Percentiles rank a stretch among this genome's conserved stretches.
Evolutionary conservation across 2,329 filamentous ascomycete genomes (phyloP).

Genomic region (Coleophoma crateriformis): DNA sequence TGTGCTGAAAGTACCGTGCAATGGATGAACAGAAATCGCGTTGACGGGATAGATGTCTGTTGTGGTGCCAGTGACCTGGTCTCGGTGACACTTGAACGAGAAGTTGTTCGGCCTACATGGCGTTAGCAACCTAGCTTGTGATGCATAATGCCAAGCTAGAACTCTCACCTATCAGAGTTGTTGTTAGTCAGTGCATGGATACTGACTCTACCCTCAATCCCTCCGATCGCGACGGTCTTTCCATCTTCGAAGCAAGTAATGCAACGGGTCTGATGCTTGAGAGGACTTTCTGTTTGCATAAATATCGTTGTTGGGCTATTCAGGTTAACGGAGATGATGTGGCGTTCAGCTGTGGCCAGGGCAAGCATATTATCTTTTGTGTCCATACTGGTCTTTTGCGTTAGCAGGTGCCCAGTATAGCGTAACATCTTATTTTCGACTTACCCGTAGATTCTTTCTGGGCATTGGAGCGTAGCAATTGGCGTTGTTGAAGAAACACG

Average conservation of each 20-base stretch:
- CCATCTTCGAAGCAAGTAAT: slow-evolving; percentile 85
- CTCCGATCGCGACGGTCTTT: slow-evolving; percentile 83
- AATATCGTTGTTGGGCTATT: slow-evolving; percentile 81
- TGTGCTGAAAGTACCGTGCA: slow-evolving; percentile 85
- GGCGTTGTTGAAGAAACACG: slow-evolving; percentile 48
- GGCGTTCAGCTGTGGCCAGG: slow-evolving; percentile 83
- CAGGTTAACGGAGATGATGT: slow-evolving; percentile 89
- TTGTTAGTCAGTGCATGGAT: neutral
- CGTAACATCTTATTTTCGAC: too few species aligned
- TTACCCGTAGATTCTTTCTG: slow-evolving; percentile 67
- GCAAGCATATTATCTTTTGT: slow-evolving; percentile 81
- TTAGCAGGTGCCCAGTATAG: too few species aligned
- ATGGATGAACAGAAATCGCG: slow-evolving; percentile 92
- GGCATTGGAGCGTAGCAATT: slow-evolving; percentile 55
- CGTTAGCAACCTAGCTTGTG: too few species aligned
- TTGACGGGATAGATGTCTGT: slow-evolving; percentile 76
- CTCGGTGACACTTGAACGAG: slow-evolving; percentile 96
- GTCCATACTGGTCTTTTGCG: slow-evolving; percentile 56
- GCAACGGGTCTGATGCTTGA: slow-evolving; percentile 93
- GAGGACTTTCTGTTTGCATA: slow-evolving; percentile 85
- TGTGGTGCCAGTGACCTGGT: slow-evolving; percentile 54
- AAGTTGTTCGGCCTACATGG: slow-evolving; percentile 65
- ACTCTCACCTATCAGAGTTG: too few species aligned
- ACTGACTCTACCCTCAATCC: slow-evolving; percentile 71
- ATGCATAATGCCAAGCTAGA: too few species aligned